Base-by-base conservation (phyloP, 805 yeast genomes). In the Nakazawaea sp. region DNA sequence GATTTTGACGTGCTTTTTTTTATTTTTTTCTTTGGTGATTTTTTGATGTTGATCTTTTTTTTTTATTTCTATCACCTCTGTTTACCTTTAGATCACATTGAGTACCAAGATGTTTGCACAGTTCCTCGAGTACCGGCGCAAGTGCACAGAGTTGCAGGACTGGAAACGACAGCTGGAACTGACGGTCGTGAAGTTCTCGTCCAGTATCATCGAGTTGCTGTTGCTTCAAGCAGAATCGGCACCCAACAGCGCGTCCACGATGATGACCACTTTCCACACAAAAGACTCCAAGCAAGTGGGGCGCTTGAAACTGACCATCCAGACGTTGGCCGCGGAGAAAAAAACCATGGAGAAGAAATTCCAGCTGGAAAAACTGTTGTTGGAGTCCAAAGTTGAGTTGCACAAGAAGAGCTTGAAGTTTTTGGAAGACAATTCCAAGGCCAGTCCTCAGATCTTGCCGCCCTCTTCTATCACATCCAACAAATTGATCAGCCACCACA, bases 381-480 rank as follows among this genome's bases (percentile, higher is more conserved):
- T 40, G 31, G 43, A 43, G 24, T 13, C 27, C 12, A 43, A 43
- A 28, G 27, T 40, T 6, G 45, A 40, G 18, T 21, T 42, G 11
- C 38, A 32, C 17, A 36, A 27, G 35, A 33, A 38, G 30, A 38
- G 24, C 15, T 21, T 38, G 18, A 30, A 37, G 18, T 30, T 38
- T 13, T 19, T 33, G 29, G 32, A 36, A 13, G 24, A 32, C 9
- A 28, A 12, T n/a, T 18, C 23, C 15, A 20, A 9, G n/a, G 16
- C 7, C 7, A 28, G 6, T 18, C 12, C 32, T 18, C 23, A 9
- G 17, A 18, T 23, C 11, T 11, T 6, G 4, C 24, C 30, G 30
- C 30, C 42, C 4, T 20, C 42, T 10, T 34, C 38, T 15, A 26
- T 23, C 13, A 33, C 31, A 15, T 34, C 37, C 13, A 39, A 39